Evolutionary conservation across 148 eudicot species (phyloP), one percentile per base, ranked within the genome.

Genomic region (Fallopia convolvulus): DNA sequence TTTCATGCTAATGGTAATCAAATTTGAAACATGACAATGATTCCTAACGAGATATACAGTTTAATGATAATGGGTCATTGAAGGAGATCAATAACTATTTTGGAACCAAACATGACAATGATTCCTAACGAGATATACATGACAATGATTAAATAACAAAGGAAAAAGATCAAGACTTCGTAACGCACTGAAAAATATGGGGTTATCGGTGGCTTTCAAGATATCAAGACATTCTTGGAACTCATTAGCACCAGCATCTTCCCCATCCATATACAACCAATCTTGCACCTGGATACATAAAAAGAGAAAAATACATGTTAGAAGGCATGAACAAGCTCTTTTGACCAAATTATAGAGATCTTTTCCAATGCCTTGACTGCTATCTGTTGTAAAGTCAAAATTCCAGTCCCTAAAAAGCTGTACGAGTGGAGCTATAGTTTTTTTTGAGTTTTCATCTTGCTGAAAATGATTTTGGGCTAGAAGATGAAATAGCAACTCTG

Each of bases 221-320:
- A 42, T 85, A 81, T 95, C 88, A 15, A 92, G 83, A 21, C 86
- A 94, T 76, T 91, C 89, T 87, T 92, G 87, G 82, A 95, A 95
- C 79, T 92, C 90, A 75, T 80, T 75, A 41, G 91, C 97, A 55
- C 87, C 14, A 68, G 72, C 72, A 68, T 68, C 72, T 68, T 68
- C 72, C 8, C 72, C 72, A 68, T 68, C 72, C 72, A 32, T 33
- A 21, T 68, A 33, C n/a, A 32, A 11, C 72, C 42, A 68, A 11
- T 68, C 97, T 83, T 95, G 93, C 82, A 87, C 91, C 99, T 95
- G 87, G 39, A 36, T 66, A 36, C 36, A 66, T 70, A 84, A 30
- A 71, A 23, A 36, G 49, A 26, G 30, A 13, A 46, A 70, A 70
- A 74, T 74, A 44, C 21, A 21, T 44, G 53, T 75, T 50, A 70